Conservation (phyloP, 2,329 filamentous ascomycete species). For the Purpureocillium takamizusanense region DNA sequence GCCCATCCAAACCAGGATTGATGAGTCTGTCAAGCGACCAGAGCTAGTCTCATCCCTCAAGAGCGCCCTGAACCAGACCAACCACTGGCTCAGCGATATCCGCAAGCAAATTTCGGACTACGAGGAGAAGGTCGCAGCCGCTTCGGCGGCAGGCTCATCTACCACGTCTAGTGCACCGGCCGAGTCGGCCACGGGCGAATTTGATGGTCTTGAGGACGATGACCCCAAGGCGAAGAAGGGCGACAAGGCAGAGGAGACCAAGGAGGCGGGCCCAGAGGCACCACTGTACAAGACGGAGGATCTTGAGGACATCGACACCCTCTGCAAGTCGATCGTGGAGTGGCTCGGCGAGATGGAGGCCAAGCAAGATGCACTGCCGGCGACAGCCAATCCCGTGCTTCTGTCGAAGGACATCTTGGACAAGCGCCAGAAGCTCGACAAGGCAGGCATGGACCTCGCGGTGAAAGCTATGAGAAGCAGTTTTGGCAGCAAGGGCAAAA, state of each 20-base stretch:
- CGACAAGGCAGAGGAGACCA: constrained; percentile 33
- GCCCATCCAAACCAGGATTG: constrained; percentile 66
- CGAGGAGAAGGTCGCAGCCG: constrained; percentile 50
- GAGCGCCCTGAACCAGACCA: constrained; percentile 61
- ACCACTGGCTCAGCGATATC: constrained; percentile 61
- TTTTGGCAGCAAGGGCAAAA: constrained; percentile 30
- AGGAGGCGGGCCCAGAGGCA: constrained; percentile 43
- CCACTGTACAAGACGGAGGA: constrained; percentile 68
- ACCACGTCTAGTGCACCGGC: constrained; percentile 32
- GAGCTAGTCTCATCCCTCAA: constrained; percentile 58
- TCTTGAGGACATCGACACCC: constrained; percentile 52
- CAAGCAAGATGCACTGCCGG: constrained; percentile 60
- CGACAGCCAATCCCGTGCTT: constrained; percentile 66
- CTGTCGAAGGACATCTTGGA: constrained; percentile 61
- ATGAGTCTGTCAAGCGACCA: constrained; percentile 65
- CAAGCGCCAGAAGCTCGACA: constrained; percentile 62
- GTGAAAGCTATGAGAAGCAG: constrained; percentile 52
- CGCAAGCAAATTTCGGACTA: constrained; percentile 61
- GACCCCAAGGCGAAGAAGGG: constrained; percentile 28
- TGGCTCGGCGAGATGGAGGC: constrained; percentile 71
- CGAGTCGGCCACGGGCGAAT: constrained; percentile 43
- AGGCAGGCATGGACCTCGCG: constrained; percentile 60
- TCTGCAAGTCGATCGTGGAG: constrained; percentile 50
- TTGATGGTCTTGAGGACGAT: constrained; percentile 75
- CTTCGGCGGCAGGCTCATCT: constrained; percentile 18